phyloP scores from a whole-genome alignment of 169 alveolate species.

The Neospora caninum region DNA sequence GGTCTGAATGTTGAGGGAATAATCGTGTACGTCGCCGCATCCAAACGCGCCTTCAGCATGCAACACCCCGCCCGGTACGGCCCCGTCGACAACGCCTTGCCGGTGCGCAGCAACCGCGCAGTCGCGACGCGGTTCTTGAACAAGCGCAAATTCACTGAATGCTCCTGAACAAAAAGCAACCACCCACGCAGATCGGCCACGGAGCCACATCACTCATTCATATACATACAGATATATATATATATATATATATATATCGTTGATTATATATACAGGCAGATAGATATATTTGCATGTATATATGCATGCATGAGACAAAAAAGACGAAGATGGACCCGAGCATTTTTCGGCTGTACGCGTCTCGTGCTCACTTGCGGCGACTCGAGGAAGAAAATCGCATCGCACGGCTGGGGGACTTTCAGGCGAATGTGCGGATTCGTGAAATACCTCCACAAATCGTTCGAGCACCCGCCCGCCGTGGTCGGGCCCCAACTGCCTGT shows the following conservation, averaged over 20 bases:
- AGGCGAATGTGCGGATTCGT: constrained; percentile 82
- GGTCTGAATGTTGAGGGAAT: constrained; percentile 51
- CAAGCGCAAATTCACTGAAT: constrained; percentile 83
- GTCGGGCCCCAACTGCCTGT: constrained; percentile 75
- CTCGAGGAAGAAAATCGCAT: constrained; percentile 77
- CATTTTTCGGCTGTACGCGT: no score
- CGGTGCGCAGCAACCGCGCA: constrained; percentile 77
- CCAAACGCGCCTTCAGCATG: constrained; percentile 31
- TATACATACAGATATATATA: neutral
- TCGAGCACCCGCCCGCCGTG: constrained; percentile 83
- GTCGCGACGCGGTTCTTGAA: constrained; percentile 81
- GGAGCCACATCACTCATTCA: neutral
- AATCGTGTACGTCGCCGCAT: constrained; percentile 39
- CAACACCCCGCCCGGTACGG: constrained; percentile 83
- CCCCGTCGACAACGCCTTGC: constrained; percentile 77
- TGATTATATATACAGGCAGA: neutral
- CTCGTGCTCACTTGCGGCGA: constrained; percentile 55
- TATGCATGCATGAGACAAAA: no score
- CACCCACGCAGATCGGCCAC: neutral
- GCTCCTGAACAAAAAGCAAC: constrained; percentile 46
- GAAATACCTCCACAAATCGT: constrained; percentile 79
- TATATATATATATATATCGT: neutral
- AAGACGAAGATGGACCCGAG: no score
- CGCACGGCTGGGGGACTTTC: constrained; percentile 69
- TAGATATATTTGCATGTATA: neutral